phyloP scores from a whole-genome alignment of 2,329 filamentous ascomycete genomes.

The Aspergillus caelatus region DNA sequence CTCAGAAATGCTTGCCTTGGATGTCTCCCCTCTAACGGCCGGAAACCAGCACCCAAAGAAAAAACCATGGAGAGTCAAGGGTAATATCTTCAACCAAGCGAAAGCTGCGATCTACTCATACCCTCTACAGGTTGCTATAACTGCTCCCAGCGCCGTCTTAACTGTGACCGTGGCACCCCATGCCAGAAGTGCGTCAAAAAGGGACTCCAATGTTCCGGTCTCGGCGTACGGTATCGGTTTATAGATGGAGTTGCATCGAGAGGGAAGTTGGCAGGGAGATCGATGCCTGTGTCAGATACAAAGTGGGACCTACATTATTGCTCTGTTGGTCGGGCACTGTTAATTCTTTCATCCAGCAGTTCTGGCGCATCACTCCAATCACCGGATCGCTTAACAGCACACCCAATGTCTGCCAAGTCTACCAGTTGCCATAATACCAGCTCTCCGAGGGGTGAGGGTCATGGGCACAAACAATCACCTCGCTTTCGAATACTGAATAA shows the following conservation, averaged over 20 bases:
- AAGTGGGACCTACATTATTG: neutral
- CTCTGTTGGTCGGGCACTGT: neutral
- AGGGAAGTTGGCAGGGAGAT: neutral
- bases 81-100: neutral
- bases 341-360: neutral
- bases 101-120: neutral
- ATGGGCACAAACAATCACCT: neutral
- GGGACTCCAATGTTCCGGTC: neutral
- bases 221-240: neutral
- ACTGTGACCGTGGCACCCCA: neutral
- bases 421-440: neutral
- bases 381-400: too few species aligned
- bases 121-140: neutral
- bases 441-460: neutral
- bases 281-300: neutral
- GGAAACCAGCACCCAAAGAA: neutral
- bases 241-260: neutral
- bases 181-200: neutral
- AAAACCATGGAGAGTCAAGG: neutral
- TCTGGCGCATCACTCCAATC: neutral
- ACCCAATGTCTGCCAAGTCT: neutral
- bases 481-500: neutral
- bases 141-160: neutral
- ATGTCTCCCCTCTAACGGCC: neutral
- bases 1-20: neutral